phyloP scores from a whole-genome alignment of 257 asterid species.

The Solanum pinnatisectum region DNA sequence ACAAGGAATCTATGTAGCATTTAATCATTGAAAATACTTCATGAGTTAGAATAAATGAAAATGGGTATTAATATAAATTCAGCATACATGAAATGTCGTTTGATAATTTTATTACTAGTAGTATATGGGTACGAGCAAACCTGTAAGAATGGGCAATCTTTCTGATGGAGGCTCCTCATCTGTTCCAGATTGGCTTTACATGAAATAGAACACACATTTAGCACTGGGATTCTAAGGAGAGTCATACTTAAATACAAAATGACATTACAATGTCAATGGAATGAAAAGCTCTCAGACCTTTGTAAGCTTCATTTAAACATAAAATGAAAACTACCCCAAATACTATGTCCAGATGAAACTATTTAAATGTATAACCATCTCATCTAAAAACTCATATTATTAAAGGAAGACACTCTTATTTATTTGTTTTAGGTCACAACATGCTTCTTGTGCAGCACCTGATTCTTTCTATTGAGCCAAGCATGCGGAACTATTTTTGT shows the following conservation, averaged over 20 bases:
- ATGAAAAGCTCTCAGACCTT: not conserved
- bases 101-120: not conserved
- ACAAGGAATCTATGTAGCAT: not conserved
- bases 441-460: not conserved
- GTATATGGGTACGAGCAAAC: constrained; percentile 23
- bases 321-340: not conserved
- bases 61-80: not conserved
- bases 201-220: not conserved
- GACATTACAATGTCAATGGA: not conserved
- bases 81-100: not conserved
- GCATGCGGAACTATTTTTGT: not conserved
- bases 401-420: not conserved
- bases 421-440: not conserved
- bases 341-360: not conserved
- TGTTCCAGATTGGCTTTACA: constrained; percentile 39
- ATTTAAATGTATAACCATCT: not conserved
- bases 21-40: not conserved
- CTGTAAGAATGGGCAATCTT: constrained; percentile 46
- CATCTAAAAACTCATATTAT: not conserved
- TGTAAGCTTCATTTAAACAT: not conserved
- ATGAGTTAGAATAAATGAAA: not conserved
- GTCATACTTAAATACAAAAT: not conserved
- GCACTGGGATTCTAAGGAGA: not conserved
- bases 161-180: constrained; percentile 37
- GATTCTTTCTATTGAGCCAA: not conserved